Evolutionary conservation across 352 stramenopile species (phyloP).

Genomic region (Globisporangium nodosum): DNA sequence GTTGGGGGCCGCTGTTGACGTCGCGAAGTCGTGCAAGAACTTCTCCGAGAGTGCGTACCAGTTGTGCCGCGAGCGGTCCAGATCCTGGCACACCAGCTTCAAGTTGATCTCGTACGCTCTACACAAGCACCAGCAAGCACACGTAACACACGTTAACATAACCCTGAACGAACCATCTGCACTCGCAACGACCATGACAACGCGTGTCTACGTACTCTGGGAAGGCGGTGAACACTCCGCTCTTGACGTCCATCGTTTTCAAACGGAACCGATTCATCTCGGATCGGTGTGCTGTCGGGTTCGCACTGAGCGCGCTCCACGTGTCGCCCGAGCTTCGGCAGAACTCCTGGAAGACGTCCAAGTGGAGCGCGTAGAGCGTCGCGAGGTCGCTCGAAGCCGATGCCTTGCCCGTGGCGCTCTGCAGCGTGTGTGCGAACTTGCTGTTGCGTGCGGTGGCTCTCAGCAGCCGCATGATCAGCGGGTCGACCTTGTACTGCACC

Average conservation of each 20-base stretch:
- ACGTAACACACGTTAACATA: background rate
- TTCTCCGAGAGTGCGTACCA: slow-evolving; percentile 49
- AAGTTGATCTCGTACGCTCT: slow-evolving; percentile 78
- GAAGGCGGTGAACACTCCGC: slow-evolving; percentile 59
- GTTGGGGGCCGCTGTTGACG: background rate
- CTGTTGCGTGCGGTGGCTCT: slow-evolving; percentile 27
- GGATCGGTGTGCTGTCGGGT: slow-evolving; percentile 11
- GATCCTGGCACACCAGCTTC: slow-evolving; percentile 34
- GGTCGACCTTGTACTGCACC: slow-evolving; percentile 48
- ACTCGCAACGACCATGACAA: background rate
- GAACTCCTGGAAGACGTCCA: slow-evolving; percentile 65
- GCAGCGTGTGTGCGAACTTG: slow-evolving; percentile 30
- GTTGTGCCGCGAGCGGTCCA: slow-evolving; percentile 42
- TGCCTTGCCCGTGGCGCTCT: slow-evolving; percentile 6
- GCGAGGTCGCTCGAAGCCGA: slow-evolving; percentile 11
- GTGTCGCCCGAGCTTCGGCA: slow-evolving; percentile 34
- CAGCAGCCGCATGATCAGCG: slow-evolving; percentile 39
- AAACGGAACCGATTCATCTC: slow-evolving; percentile 32
- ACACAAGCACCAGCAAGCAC: slow-evolving; percentile 2
- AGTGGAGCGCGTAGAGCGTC: slow-evolving; percentile 53
- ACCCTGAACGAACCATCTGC: background rate
- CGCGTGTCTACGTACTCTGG: slow-evolving; percentile 42
- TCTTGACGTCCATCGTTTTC: slow-evolving; percentile 58
- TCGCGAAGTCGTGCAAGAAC: slow-evolving; percentile 38
- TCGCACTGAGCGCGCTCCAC: slow-evolving; percentile 25